Percentiles rank a stretch among this genome's conserved stretches.
These are phyloP conservation scores for Mucor circinelloides DNA, from an alignment of 371 early-diverging fungal species.

Conservation along the genomic window DNA sequence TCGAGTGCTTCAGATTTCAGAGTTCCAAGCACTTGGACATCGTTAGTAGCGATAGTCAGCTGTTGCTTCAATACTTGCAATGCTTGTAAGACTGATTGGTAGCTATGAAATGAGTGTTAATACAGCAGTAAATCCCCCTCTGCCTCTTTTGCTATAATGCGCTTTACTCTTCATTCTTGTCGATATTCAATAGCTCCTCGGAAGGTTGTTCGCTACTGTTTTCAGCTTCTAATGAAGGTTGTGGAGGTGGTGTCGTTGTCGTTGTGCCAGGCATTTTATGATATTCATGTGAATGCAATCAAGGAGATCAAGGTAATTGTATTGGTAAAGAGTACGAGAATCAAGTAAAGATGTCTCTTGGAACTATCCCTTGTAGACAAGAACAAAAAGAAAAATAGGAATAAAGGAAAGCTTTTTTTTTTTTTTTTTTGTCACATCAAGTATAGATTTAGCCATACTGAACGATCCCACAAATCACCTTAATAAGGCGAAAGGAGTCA, in stretches of 20 bases:
- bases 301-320: not conserved
- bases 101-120: slow-evolving; percentile 19
- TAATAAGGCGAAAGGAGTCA: not conserved
- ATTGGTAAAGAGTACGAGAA: not conserved
- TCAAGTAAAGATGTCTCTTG: not conserved
- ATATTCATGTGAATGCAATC: slow-evolving; percentile 5
- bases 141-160: not conserved
- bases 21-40: slow-evolving; percentile 40
- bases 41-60: slow-evolving; percentile 46
- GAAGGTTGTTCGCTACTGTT: slow-evolving; percentile 5
- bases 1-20: slow-evolving; percentile 52
- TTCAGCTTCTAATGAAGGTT: not conserved
- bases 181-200: slow-evolving; percentile 11
- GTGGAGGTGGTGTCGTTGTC: slow-evolving; percentile 2
- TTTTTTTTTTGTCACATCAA: not conserved
- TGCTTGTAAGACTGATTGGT: slow-evolving; percentile 33
- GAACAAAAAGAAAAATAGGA: too few relatives aligned
- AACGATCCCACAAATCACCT: not conserved
- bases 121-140: not conserved
- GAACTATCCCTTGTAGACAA: not conserved
- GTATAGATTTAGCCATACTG: not conserved
- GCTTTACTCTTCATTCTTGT: slow-evolving; percentile 45
- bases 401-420: not conserved
- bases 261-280: slow-evolving; percentile 14
- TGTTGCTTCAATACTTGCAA: slow-evolving; percentile 46